These are phyloP conservation scores for Penicillium samsonianum DNA, from an alignment of 495 filamentous ascomycete genomes.

Conservation along the genomic window DNA sequence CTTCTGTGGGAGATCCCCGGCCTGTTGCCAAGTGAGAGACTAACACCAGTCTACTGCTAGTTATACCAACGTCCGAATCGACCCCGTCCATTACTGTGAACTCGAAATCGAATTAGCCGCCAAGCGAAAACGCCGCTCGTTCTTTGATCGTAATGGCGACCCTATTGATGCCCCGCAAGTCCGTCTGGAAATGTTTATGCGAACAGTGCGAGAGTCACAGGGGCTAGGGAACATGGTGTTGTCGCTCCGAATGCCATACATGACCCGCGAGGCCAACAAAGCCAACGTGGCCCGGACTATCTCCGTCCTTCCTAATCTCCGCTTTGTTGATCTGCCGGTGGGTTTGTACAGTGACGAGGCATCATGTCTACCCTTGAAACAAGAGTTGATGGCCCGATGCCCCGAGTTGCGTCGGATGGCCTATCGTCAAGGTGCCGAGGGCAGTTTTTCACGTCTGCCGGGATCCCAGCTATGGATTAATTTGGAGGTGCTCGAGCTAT, in stretches of 20 bases:
- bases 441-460: slow-evolving; percentile 68
- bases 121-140: slow-evolving; percentile 71
- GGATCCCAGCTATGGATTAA: slow-evolving; percentile 69
- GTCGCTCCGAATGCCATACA: slow-evolving; percentile 90
- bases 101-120: slow-evolving; percentile 77
- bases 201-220: slow-evolving; percentile 74
- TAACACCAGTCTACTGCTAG: slow-evolving; percentile 43
- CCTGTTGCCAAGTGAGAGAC: slow-evolving; percentile 5
- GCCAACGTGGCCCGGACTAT: slow-evolving; percentile 82
- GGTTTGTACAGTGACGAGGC: slow-evolving; percentile 81
- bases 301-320: slow-evolving; percentile 79
- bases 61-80: slow-evolving; percentile 88
- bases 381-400: slow-evolving; percentile 82
- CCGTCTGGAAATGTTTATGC: slow-evolving; percentile 74
- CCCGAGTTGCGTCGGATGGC: slow-evolving; percentile 84
- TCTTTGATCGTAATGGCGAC: slow-evolving; percentile 72
- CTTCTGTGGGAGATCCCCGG: slow-evolving; percentile 51
- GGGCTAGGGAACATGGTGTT: slow-evolving; percentile 66
- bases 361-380: slow-evolving; percentile 68
- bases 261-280: slow-evolving; percentile 88
- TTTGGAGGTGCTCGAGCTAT: slow-evolving; percentile 78
- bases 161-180: slow-evolving; percentile 75
- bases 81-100: slow-evolving; percentile 92
- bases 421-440: slow-evolving; percentile 77
- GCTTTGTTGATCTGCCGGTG: slow-evolving; percentile 82